phyloP scores from a whole-genome alignment of 257 asterid genomes.

The Solanum lycopersicoides region DNA sequence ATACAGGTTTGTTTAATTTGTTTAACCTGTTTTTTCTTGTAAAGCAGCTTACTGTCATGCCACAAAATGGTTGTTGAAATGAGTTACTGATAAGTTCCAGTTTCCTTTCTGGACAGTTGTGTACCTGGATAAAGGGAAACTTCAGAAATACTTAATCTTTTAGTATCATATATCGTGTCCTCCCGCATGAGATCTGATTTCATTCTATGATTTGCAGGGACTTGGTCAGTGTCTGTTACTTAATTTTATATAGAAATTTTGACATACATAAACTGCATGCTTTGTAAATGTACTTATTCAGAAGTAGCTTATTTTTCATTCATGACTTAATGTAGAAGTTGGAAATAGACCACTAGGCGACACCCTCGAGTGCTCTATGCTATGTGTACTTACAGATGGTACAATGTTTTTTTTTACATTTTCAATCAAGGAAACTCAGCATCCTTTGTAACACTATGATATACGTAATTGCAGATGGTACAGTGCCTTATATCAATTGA shows the following conservation, averaged over 20 bases:
- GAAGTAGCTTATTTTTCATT: not conserved
- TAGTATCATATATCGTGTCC: not conserved
- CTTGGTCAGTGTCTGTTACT: not conserved
- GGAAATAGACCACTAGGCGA: not conserved
- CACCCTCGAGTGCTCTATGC: not conserved
- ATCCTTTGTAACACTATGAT: not conserved
- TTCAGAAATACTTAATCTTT: not conserved
- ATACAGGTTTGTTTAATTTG: constrained; percentile 60
- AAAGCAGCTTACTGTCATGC: not conserved
- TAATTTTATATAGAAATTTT: not conserved
- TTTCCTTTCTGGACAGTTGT: not conserved
- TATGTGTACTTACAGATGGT: constrained; percentile 45
- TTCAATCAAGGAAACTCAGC: not conserved
- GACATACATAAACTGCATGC: not conserved
- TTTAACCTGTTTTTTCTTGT: not conserved
- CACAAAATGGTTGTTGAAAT: not conserved
- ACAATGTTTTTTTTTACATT: constrained; percentile 19
- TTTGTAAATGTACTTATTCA: not conserved
- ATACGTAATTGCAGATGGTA: constrained; percentile 50
- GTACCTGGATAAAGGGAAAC: not conserved
- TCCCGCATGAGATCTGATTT: not conserved
- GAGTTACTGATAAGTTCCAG: not conserved
- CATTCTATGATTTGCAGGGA: not conserved
- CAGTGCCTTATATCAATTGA: constrained; percentile 47
- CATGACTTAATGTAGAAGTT: not conserved